Conservation (phyloP, 768 basidiomycete species). For the Pleurotus eryngii region DNA sequence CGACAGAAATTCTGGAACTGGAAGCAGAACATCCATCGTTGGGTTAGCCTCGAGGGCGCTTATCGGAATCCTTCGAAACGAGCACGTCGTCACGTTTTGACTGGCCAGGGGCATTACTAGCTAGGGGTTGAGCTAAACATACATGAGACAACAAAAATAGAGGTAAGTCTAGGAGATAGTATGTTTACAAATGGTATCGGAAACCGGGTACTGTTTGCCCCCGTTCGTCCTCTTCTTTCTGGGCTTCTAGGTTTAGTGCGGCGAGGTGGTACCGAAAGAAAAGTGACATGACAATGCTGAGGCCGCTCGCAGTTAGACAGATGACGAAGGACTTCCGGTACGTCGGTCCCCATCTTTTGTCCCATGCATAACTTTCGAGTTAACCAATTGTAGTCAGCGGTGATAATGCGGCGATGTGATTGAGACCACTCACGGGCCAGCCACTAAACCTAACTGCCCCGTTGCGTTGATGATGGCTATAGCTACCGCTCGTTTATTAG, state of each 20-base stretch:
- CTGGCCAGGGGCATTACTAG: too few species aligned
- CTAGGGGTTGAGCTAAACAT: background rate
- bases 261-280: constrained; percentile 8
- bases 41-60: too few species aligned
- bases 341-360: constrained; percentile 1
- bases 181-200: constrained; percentile 3
- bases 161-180: background rate
- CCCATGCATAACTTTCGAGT: constrained; percentile 4
- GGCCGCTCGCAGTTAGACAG: constrained; percentile 6
- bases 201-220: constrained; percentile 8
- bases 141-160: background rate
- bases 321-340: constrained; percentile 10
- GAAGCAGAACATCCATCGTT: constrained; percentile 15
- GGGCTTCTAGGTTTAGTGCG: constrained; percentile 5
- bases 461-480: constrained; percentile 1
- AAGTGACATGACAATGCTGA: constrained; percentile 10
- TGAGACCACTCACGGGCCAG: constrained; percentile 6
- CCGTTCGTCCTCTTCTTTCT: constrained; percentile 8
- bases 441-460: constrained; percentile 3
- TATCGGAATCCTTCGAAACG: too few species aligned
- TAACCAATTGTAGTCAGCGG: background rate
- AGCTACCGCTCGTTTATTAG: constrained; percentile 7
- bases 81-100: too few species aligned
- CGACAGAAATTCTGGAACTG: constrained; percentile 23
- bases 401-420: background rate